Base-by-base conservation (phyloP, 2,329 filamentous ascomycete species). In the Cryphonectria radicalis region DNA sequence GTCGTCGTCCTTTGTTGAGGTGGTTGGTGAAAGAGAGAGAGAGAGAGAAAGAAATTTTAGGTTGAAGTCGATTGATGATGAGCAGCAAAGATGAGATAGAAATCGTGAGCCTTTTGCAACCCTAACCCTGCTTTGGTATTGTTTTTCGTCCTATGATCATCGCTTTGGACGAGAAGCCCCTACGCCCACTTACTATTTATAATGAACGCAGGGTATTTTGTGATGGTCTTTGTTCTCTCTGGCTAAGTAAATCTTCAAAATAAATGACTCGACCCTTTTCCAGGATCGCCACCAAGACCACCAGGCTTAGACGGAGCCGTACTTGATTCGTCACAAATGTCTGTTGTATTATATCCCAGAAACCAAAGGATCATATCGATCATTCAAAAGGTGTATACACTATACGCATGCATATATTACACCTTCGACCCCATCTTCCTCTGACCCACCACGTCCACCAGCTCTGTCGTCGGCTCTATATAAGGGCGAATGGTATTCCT, bases 381-480 rank as follows among this genome's bases (percentile, higher is more conserved):
- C 32, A 32, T 32, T 43, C 13, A 43, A 14, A 13, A 13, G 10
- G 13, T 43, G 42, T 43, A 43, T 14, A 2, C 42, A 2, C 42
- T 32, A 32, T 4, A 13, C 1, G 11, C 10, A 13, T 40, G 37
- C 2, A 13, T 4, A 14, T 3, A 59, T 59, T 14, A 59, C 11
- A 69, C 8, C 22, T 25, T 55, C 32, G 3, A 10, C 13, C 14
- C 28, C 32, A 2, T 17, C 50, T 35, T 67, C 28, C 55, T 67
- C 64, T 42, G 17, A 1, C 25, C 32, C 28, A 64, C 60, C 4
- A 73, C 66, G 25, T 81, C 78, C 0, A 69, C 72, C 35, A 82
- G 69, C 71, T 82, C 79, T 2, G 77, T 79, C n/a, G 67, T 75
- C 4, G 80, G 80, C 42, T 74, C 67, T 1, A 81, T 72, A 50